These are phyloP conservation scores for Earliella scabrosa DNA, from an alignment of 1,284 basidiomycete genomes.

Conservation along the genomic window DNA sequence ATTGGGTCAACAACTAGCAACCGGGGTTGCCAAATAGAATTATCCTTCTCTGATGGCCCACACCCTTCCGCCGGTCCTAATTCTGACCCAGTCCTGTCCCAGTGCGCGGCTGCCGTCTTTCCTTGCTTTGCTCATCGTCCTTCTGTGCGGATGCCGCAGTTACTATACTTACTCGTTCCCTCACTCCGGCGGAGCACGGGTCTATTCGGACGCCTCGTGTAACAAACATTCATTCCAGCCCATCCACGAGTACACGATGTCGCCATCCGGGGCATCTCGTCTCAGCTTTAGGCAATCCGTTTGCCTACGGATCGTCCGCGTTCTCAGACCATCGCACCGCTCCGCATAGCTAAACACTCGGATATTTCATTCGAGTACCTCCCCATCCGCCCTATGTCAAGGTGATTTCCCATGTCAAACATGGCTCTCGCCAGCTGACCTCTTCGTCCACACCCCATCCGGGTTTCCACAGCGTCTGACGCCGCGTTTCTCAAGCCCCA, in stretches of 20 bases:
- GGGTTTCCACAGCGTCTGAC: neutral
- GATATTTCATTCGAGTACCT: too few relatives aligned
- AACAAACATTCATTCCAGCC: neutral
- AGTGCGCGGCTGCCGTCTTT: neutral
- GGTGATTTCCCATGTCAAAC: conserved; percentile 1
- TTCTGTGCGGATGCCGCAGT: neutral
- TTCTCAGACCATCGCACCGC: neutral
- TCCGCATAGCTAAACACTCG: too few relatives aligned
- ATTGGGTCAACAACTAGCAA: too few relatives aligned
- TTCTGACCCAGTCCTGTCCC: neutral
- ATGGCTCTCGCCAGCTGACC: conserved; percentile 8
- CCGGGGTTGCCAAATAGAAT: too few relatives aligned
- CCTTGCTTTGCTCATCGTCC: neutral
- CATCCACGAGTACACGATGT: neutral
- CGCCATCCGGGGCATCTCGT: neutral
- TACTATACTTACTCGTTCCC: neutral
- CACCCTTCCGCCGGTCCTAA: conserved; percentile 4
- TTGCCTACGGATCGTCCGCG: neutral
- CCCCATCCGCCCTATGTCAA: neutral
- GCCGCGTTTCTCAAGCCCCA: neutral
- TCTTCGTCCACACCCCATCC: neutral
- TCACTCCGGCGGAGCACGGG: conserved; percentile 4
- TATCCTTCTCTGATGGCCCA: conserved; percentile 12
- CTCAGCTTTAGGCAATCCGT: neutral
- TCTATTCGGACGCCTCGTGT: neutral